phyloP scores from a whole-genome alignment of 2,329 filamentous ascomycete species.

The Hymenoscyphus scutula region DNA sequence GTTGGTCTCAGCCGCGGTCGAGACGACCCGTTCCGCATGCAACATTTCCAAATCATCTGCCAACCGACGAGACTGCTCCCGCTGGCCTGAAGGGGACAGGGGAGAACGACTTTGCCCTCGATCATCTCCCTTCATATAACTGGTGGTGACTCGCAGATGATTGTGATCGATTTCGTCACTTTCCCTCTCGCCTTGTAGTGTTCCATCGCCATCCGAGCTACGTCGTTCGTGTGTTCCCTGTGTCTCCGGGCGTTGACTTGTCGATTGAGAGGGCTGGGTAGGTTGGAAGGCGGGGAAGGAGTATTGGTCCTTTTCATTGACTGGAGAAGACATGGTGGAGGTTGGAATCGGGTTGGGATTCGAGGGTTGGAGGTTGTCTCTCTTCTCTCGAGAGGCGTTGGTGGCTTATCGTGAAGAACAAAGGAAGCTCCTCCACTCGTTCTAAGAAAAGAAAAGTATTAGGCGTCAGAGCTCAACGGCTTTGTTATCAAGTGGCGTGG shows the following conservation, averaged over 20 bases:
- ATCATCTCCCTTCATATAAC: constrained; percentile 37
- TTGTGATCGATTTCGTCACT: constrained; percentile 37
- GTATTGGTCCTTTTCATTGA: constrained; percentile 32
- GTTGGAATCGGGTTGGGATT: background rate
- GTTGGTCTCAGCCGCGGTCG: constrained; percentile 23
- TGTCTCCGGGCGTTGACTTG: constrained; percentile 1
- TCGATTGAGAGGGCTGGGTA: constrained; percentile 18
- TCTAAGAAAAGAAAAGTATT: background rate
- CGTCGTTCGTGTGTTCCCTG: constrained; percentile 19
- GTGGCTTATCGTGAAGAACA: background rate
- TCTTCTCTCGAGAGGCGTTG: background rate
- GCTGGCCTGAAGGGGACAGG: constrained; percentile 52
- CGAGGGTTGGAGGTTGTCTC: background rate
- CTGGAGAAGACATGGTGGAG: constrained; percentile 32
- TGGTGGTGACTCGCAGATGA: constrained; percentile 49
- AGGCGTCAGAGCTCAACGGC: background rate
- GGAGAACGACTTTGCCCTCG: constrained; percentile 25
- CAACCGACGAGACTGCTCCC: constrained; percentile 59
- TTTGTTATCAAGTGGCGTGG: background rate
- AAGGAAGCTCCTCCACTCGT: background rate
- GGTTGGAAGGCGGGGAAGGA: constrained; percentile 34
- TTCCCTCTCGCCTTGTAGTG: constrained; percentile 27
- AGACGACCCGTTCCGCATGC: constrained; percentile 59
- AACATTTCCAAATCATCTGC: constrained; percentile 66
- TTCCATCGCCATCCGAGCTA: constrained; percentile 37